Evolutionary conservation across 176 grass and related monocot genomes (phyloP).

Genomic region (Phyllostachys edulis): DNA sequence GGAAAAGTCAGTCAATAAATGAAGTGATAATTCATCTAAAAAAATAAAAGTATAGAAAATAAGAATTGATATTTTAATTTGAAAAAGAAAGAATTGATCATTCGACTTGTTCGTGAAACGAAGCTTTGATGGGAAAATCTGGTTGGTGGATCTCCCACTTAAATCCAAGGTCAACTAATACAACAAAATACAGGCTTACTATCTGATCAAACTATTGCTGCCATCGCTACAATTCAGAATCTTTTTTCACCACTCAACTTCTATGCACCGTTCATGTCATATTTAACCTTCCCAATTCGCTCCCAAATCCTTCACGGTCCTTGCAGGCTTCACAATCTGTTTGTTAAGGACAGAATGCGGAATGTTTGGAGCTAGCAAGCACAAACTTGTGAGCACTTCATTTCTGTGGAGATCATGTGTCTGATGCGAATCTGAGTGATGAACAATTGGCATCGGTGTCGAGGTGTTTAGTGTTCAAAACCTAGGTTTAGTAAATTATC

Average conservation of each 20-base stretch:
- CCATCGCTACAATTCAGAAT: not conserved
- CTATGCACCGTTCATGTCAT: not conserved
- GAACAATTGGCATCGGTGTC: too few species aligned
- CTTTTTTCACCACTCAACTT: not conserved
- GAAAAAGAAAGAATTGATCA: not conserved
- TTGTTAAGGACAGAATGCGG: not conserved
- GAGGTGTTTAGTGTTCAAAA: too few species aligned
- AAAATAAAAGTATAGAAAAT: not conserved
- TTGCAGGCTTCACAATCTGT: not conserved
- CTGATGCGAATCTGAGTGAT: too few species aligned
- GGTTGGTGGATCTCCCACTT: slow-evolving; percentile 1
- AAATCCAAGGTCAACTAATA: slow-evolving; percentile 31
- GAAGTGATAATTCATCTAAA: not conserved
- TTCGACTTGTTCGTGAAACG: slow-evolving; percentile 1
- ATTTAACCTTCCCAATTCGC: not conserved
- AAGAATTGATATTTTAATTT: not conserved
- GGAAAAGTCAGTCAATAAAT: not conserved
- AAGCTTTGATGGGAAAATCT: not conserved
- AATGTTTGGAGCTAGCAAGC: not conserved
- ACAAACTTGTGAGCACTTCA: not conserved
- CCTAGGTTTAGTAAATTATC: too few species aligned
- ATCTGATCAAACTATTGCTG: not conserved
- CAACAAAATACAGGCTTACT: not conserved
- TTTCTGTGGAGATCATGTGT: not conserved
- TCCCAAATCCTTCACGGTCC: not conserved